Evolutionary conservation across 768 basidiomycete genomes (phyloP).

Genomic region (Punctularia strigosozonata): DNA sequence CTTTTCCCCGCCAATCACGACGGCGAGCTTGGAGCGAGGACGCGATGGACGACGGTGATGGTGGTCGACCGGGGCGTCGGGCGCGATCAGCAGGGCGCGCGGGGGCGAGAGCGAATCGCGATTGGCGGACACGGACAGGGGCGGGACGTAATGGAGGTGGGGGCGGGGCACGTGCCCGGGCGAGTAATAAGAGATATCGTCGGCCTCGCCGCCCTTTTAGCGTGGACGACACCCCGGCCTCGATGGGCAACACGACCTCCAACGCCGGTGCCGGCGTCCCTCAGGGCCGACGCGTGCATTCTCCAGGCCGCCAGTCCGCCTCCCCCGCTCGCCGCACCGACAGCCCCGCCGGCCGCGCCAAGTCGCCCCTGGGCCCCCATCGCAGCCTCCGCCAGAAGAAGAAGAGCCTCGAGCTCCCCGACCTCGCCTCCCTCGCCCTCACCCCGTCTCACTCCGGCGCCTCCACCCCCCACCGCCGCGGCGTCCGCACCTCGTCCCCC

Average conservation of each 20-base stretch:
- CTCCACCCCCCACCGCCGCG: constrained; percentile 25
- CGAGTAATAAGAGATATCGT: too few species aligned
- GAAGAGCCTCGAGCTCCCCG: constrained; percentile 65
- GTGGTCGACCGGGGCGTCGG: too few species aligned
- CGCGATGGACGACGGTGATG: too few species aligned
- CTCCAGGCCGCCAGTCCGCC: not conserved
- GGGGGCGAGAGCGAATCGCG: too few species aligned
- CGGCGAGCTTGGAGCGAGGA: too few species aligned
- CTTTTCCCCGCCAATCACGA: too few species aligned
- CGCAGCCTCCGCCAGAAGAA: constrained; percentile 56
- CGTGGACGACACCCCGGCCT: too few species aligned
- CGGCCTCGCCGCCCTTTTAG: too few species aligned
- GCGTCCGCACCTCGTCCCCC: constrained; percentile 32
- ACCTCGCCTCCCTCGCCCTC: constrained; percentile 44
- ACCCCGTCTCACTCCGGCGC: constrained; percentile 27
- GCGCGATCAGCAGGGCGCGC: too few species aligned
- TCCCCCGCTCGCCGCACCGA: constrained; percentile 1
- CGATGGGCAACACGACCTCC: constrained; percentile 9
- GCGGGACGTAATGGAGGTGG: too few species aligned
- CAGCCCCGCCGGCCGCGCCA: constrained; percentile 28
- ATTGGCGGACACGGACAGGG: too few species aligned
- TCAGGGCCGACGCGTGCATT: not conserved
- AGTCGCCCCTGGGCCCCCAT: constrained; percentile 32
- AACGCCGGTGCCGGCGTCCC: constrained; percentile 2
- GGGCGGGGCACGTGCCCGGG: too few species aligned